A percentile compares a stretch with the other conserved stretches of the same genome.
phyloP scores from a whole-genome alignment of 441 rosid species.

The Kokia cookei region DNA sequence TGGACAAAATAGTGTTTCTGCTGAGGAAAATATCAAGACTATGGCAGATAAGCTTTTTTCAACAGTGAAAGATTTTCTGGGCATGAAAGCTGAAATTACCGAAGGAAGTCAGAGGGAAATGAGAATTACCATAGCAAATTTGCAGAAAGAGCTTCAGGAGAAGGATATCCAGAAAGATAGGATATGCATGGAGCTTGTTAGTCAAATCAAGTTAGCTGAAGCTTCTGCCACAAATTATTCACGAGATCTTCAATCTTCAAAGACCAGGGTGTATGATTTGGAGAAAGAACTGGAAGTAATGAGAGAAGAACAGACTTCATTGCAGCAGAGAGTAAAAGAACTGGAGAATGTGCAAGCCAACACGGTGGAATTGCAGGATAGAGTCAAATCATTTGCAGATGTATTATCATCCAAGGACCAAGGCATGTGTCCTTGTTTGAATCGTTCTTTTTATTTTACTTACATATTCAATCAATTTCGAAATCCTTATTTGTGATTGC shows the following conservation, averaged over 20 bases:
- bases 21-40: slow-evolving; percentile 58
- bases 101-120: slow-evolving; percentile 66
- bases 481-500: slow-evolving; percentile 9
- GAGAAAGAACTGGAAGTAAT: slow-evolving; percentile 46
- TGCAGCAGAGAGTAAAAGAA: slow-evolving; percentile 56
- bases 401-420: slow-evolving; percentile 78
- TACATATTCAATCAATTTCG: neutral
- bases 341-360: slow-evolving; percentile 60
- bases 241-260: slow-evolving; percentile 67
- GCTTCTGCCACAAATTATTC: slow-evolving; percentile 56
- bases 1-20: slow-evolving; percentile 26
- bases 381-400: slow-evolving; percentile 47
- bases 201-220: slow-evolving; percentile 96
- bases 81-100: slow-evolving; percentile 40
- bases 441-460: neutral
- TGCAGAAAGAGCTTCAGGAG: slow-evolving; percentile 93
- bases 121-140: slow-evolving; percentile 61
- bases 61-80: slow-evolving; percentile 45
- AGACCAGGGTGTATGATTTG: slow-evolving; percentile 46
- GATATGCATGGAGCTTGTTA: slow-evolving; percentile 80
- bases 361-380: slow-evolving; percentile 49
- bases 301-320: slow-evolving; percentile 44
- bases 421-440: slow-evolving; percentile 44
- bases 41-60: slow-evolving; percentile 52
- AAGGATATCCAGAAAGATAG: slow-evolving; percentile 83